A percentile compares a stretch with the other conserved stretches of the same genome.
Conservation (phyloP, 2,329 filamentous ascomycete genomes). For the Westerdykella ornata region DNA sequence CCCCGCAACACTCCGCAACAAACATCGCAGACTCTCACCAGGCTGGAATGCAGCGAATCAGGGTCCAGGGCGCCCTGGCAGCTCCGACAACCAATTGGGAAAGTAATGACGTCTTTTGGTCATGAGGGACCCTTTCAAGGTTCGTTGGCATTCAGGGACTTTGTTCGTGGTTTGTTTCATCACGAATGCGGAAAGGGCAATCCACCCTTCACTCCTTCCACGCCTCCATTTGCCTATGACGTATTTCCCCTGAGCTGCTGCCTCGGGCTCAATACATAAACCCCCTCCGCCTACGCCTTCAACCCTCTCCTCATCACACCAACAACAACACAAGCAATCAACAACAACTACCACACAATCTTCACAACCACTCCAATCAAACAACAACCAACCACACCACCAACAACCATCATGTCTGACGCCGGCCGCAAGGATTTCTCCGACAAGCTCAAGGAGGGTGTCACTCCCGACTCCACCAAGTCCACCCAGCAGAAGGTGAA, state of each 20-base stretch:
- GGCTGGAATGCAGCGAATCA: too few species aligned
- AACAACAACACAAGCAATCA: slow-evolving; percentile 5
- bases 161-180: background rate
- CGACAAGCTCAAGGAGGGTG: slow-evolving; percentile 50
- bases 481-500: slow-evolving; percentile 54
- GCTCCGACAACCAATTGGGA: background rate
- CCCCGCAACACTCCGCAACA: too few species aligned
- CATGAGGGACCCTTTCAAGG: background rate
- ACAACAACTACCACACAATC: slow-evolving; percentile 14
- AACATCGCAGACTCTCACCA: too few species aligned
- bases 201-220: background rate
- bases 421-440: slow-evolving; percentile 55
- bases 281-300: slow-evolving; percentile 2
- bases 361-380: slow-evolving; percentile 13
- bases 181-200: background rate
- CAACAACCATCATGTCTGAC: slow-evolving; percentile 52
- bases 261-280: slow-evolving; percentile 17
- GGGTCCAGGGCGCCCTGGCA: too few species aligned
- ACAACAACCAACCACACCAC: slow-evolving; percentile 19
- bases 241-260: background rate
- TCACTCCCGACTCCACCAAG: slow-evolving; percentile 55
- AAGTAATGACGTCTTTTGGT: background rate
- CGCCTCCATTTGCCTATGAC: background rate
- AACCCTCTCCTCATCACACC: slow-evolving; percentile 10
- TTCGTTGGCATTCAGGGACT: background rate